Conservation (phyloP, 1,284 basidiomycete genomes). For the Malassezia sp. region DNA sequence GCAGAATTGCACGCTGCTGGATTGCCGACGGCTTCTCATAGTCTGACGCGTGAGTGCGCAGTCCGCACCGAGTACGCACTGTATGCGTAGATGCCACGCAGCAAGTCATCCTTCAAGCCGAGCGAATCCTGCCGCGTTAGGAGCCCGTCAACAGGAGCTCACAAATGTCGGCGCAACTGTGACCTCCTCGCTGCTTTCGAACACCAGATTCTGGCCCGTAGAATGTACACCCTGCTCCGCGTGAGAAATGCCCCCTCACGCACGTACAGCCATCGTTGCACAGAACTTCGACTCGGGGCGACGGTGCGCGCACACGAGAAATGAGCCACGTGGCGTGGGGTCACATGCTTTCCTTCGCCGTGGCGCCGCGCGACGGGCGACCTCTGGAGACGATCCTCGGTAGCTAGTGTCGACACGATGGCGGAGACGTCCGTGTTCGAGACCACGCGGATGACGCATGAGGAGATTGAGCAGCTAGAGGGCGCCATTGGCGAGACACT, state of each 20-base stretch:
- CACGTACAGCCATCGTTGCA: slow-evolving; percentile 15
- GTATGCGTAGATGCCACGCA: slow-evolving; percentile 97
- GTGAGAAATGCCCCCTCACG: neutral
- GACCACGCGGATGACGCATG: slow-evolving; percentile 80
- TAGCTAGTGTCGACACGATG: too few relatives aligned
- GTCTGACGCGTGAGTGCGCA: slow-evolving; percentile 12
- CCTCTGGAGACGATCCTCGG: too few relatives aligned
- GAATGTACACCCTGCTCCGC: slow-evolving; percentile 10
- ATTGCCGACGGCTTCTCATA: slow-evolving; percentile 42
- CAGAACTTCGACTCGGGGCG: too few relatives aligned
- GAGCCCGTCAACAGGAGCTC: neutral
- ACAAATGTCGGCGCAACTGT: slow-evolving; percentile 52
- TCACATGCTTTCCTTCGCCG: neutral
- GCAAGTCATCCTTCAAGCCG: slow-evolving; percentile 82
- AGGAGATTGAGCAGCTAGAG: slow-evolving; percentile 83
- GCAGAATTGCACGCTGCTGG: slow-evolving; percentile 37
- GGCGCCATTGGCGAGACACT: slow-evolving; percentile 52
- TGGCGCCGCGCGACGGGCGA: too few relatives aligned
- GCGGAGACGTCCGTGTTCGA: slow-evolving; percentile 70
- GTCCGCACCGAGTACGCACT: slow-evolving; percentile 56
- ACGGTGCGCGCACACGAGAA: neutral
- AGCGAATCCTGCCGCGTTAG: slow-evolving; percentile 76
- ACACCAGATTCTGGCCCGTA: slow-evolving; percentile 63
- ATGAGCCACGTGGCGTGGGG: slow-evolving; percentile 6
- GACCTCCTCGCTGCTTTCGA: slow-evolving; percentile 93